Evolutionary conservation across 164 flowering plant species (phyloP).

Genomic region (Saururus chinensis): DNA sequence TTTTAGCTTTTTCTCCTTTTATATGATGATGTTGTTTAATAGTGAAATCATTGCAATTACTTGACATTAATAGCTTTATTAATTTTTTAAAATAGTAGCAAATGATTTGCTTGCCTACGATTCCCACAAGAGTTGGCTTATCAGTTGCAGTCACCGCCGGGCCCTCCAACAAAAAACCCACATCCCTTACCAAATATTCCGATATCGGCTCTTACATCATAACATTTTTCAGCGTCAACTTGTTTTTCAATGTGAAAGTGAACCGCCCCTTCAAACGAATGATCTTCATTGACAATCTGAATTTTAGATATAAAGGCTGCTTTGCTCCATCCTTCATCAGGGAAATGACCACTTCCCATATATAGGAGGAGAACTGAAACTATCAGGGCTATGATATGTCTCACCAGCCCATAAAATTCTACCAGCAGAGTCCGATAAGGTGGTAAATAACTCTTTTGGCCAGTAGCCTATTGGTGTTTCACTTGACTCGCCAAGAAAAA

Average conservation of each 20-base stretch:
- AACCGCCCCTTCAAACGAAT: not conserved
- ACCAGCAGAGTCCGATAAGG: not conserved
- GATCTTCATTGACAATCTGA: not conserved
- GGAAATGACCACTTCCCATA: constrained; percentile 1
- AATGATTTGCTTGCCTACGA: too few relatives aligned
- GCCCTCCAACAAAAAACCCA: not conserved
- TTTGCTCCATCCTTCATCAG: not conserved
- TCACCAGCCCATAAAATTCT: not conserved
- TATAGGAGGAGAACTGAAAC: not conserved
- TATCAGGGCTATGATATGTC: not conserved
- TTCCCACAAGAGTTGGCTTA: too few relatives aligned
- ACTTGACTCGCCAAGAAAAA: not conserved
- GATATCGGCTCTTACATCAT: not conserved
- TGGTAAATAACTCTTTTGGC: not conserved
- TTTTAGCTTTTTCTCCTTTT: too few relatives aligned
- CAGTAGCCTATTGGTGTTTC: not conserved
- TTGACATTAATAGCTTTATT: too few relatives aligned
- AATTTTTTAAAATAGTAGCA: too few relatives aligned
- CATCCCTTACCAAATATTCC: not conserved
- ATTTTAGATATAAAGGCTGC: not conserved
- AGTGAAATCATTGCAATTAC: too few relatives aligned
- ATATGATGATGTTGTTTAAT: too few relatives aligned
- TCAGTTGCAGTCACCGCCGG: not conserved
- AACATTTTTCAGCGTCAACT: not conserved
- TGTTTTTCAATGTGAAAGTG: not conserved